Evolutionary conservation across 768 basidiomycete species (phyloP), one percentile per base, ranked within the genome.

Genomic region (Trametes coccinea): DNA sequence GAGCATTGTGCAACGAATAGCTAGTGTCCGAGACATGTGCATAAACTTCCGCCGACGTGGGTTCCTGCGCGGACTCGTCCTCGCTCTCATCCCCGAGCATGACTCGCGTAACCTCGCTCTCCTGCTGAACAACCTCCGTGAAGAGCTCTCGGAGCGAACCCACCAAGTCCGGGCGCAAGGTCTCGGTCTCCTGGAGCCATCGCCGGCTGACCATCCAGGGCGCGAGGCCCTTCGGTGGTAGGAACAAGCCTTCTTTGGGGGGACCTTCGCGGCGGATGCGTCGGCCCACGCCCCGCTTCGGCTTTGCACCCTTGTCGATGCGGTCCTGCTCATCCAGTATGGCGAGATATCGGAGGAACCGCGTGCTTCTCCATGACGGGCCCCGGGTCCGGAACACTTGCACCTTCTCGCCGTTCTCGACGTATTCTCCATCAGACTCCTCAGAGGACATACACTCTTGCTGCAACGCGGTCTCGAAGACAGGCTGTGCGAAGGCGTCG

Each of bases 381-480:
- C 87, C 86, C 46, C 83, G 86, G 29, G 85, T 80, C 30, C 78
- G 79, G 27, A 90, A 73, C 8, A 79, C 64, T 74, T 76, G 61
- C 69, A 71, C 40, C 72, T 70, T 44, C 70, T 63, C 27, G n/a
- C 71, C 75, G 4, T 67, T 62, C 31, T 56, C 66, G 33, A 72
- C 74, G 37, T 74, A 72, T 39, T 87, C 88, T 51, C 73, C 75
- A 63, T 84, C 84, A 13, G 89, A 90, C 70, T 92, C 90, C 65
- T 92, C 90, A 33, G 86, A 87, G 30, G 90, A 92, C 86, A 91
- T 89, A 72, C 89, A 91, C 49, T 91, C 90, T 17, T 84, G 62
- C 62, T 87, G 85, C 59, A 92, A 72, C 13, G 90, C 89, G 13
- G 84, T 83, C 67, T 90, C 87, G 67, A 91, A 91, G 13, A 76